These are phyloP conservation scores for Plasmodium relictum DNA, from an alignment of 169 alveolate genomes.

Conservation along the genomic window DNA sequence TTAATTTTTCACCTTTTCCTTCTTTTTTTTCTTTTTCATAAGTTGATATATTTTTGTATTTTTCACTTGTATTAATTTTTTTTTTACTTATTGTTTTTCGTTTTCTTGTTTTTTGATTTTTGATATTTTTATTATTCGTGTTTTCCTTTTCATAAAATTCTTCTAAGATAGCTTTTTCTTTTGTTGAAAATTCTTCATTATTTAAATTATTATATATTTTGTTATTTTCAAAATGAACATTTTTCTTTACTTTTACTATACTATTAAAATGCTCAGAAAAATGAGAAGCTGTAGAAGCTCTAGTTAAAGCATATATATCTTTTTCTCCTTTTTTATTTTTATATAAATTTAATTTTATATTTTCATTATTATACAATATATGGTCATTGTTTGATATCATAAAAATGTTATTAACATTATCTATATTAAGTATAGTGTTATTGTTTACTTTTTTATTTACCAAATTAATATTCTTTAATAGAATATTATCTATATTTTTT, in stretches of 20 bases:
- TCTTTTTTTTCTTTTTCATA: background rate
- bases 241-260: constrained; percentile 18
- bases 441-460: no score
- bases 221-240: constrained; percentile 13
- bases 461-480: no score
- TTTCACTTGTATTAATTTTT: background rate
- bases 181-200: background rate
- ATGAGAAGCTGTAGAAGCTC: constrained; percentile 47
- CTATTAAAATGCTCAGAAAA: constrained; percentile 27
- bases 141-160: background rate
- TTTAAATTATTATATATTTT: background rate
- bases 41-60: background rate
- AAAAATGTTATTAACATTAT: background rate
- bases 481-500: no score
- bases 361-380: background rate
- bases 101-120: background rate
- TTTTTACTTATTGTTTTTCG: background rate
- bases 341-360: constrained; percentile 3
- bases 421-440: no score
- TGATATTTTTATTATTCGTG: background rate
- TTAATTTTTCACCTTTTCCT: background rate
- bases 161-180: background rate
- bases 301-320: constrained; percentile 22
- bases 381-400: background rate
- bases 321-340: constrained; percentile 14